Evolutionary conservation across 371 early-diverging fungal species (phyloP).

Genomic region (Funneliformis caledonium): DNA sequence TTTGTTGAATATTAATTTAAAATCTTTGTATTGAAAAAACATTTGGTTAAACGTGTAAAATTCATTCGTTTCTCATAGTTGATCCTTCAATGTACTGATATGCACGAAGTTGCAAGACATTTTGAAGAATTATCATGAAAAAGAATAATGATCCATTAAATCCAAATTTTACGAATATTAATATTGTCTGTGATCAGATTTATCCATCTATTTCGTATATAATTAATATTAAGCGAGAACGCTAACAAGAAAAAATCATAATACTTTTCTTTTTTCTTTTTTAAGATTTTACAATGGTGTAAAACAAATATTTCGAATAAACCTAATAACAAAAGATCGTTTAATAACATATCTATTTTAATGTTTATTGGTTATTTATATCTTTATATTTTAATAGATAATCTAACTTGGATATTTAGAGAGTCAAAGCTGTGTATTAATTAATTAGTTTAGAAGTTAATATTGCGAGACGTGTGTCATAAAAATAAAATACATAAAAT

Average conservation of each 20-base stretch:
- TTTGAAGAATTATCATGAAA: slow-evolving; percentile 43
- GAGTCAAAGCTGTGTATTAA: no score
- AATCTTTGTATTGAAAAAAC: not conserved
- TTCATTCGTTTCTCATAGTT: slow-evolving; percentile 7
- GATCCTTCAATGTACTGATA: slow-evolving; percentile 29
- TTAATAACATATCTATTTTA: not conserved
- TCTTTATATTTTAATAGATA: no score
- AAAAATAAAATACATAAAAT: no score
- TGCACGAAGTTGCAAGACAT: slow-evolving; percentile 23
- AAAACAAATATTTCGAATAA: not conserved
- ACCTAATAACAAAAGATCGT: not conserved
- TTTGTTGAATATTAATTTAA: slow-evolving; percentile 56
- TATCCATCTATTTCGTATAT: not conserved
- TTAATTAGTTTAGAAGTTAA: no score
- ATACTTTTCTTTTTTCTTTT: not conserved
- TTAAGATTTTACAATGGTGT: not conserved
- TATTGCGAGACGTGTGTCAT: no score
- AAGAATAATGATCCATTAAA: slow-evolving; percentile 67
- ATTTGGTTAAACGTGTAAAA: not conserved
- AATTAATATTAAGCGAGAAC: not conserved
- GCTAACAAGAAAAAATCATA: not conserved
- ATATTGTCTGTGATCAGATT: slow-evolving; percentile 46
- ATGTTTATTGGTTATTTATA: no score
- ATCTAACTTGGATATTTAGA: no score
- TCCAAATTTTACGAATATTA: slow-evolving; percentile 70